phyloP scores from a whole-genome alignment of 140 eudicot genomes.

The Senecio squalidus region DNA sequence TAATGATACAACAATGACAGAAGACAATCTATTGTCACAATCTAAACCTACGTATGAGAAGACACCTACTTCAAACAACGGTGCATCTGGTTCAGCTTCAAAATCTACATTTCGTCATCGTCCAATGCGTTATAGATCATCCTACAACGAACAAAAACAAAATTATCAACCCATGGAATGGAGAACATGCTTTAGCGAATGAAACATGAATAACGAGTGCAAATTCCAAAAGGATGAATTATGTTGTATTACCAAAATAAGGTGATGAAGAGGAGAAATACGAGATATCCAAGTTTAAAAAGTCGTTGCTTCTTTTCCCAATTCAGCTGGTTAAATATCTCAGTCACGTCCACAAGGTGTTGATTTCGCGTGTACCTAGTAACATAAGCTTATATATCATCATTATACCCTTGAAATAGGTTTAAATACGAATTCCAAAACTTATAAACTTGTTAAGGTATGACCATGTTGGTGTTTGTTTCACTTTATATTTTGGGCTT shows the following conservation, averaged over 20 bases:
- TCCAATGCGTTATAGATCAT: slow-evolving; percentile 33
- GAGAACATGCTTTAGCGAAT: neutral
- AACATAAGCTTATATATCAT: neutral
- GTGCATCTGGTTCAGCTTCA: slow-evolving; percentile 22
- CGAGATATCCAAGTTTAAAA: slow-evolving; percentile 54
- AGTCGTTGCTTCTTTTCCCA: slow-evolving; percentile 62
- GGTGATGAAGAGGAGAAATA: slow-evolving; percentile 33
- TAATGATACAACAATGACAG: slow-evolving; percentile 30
- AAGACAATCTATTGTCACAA: slow-evolving; percentile 26
- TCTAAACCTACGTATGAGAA: slow-evolving; percentile 27
- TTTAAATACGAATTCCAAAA: neutral
- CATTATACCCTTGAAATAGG: neutral
- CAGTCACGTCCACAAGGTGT: slow-evolving; percentile 81
- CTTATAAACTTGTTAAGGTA: neutral
- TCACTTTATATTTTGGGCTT: too few relatives aligned
- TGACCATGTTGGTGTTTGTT: too few relatives aligned
- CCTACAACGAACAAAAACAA: slow-evolving; percentile 13
- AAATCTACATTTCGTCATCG: slow-evolving; percentile 32
- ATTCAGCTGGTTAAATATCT: slow-evolving; percentile 59
- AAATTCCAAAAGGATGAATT: neutral
- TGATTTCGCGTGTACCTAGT: slow-evolving; percentile 46
- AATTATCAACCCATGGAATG: neutral
- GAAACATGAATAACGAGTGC: neutral
- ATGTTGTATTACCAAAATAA: slow-evolving; percentile 45
- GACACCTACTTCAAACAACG: slow-evolving; percentile 12